Evolutionary conservation across 352 stramenopile genomes (phyloP), one percentile per base, ranked within the genome.

Genomic region (Blastocystis sp.): DNA sequence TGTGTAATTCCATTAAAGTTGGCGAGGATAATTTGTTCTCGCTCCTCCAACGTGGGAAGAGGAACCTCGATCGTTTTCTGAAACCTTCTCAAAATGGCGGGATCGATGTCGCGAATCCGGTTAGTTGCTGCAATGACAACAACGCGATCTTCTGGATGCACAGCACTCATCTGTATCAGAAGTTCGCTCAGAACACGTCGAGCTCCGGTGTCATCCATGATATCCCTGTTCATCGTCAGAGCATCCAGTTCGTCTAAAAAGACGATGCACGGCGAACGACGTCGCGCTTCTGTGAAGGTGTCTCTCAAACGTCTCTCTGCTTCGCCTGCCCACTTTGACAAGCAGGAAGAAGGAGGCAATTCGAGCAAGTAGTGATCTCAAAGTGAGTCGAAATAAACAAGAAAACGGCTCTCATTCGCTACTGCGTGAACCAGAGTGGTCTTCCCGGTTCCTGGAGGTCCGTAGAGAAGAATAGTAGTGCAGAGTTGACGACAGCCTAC

Each of bases 191-290:
- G 56, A 26, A 85, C 47, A 3, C 73, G 2, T 66, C 73, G 47
- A 1, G 73, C 73, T 30, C 73, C 73, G 0, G 43, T 7, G 30
- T 85, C 73, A 26, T 85, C 73, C 24, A 55, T 53, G 20, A 16
- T 13, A 8, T 68, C 73, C 6, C 73, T 50, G 1, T 68, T 45
- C 47, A 85, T 66, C 26, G 50, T 37, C 47, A 85, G 41, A 11
- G 73, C 73, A 43, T 85, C 73, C n/a, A 85, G 63, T 26, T 85
- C 73, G 39, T 85, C 73, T 5, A 85, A 41, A n/a, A 85, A 85
- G 0, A 85, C 53, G n/a, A 85, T 66, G 47, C 47, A 54, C 2
- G 73, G 73, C 13, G 73, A 8, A 1, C 53, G 13, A 18, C n/a
- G 37, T 16, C 53, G 50, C 1, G 50, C 73, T 13, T 69, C 56